These are phyloP conservation scores for Tuber microsphaerosporum DNA, from an alignment of 495 filamentous ascomycete genomes.

Conservation along the genomic window DNA sequence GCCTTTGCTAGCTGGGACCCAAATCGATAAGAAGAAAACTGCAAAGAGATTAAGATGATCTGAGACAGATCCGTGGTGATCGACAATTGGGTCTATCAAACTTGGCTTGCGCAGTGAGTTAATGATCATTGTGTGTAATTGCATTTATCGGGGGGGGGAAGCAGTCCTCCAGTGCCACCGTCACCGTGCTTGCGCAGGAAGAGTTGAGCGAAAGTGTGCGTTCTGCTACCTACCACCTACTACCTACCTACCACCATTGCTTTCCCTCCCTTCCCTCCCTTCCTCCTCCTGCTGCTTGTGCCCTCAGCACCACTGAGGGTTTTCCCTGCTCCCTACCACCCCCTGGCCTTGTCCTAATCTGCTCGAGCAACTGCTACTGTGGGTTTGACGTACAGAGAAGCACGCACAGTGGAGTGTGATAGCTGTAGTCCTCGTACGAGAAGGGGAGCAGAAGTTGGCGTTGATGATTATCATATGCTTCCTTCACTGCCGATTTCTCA, in stretches of 20 bases:
- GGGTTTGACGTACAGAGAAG: not conserved
- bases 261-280: not conserved
- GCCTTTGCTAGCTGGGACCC: not conserved
- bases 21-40: constrained; percentile 2
- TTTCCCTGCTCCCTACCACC: not conserved
- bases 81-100: constrained; percentile 4
- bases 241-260: not conserved
- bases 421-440: not conserved
- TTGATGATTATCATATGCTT: not conserved
- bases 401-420: not conserved
- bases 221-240: not conserved
- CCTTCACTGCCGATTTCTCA: constrained; percentile 1
- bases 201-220: not conserved
- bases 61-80: constrained; percentile 2
- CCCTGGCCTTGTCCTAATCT: not conserved
- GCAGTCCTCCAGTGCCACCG: not conserved
- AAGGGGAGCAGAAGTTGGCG: not conserved
- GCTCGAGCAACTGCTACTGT: not conserved
- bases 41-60: not conserved
- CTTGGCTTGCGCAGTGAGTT: not conserved
- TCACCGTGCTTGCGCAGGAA: not conserved
- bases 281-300: not conserved
- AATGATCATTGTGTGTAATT: not conserved
- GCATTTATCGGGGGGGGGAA: not conserved
- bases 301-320: not conserved